Base-by-base conservation (phyloP, 2,329 filamentous ascomycete species). In the Ambrosiella beaveri region DNA sequence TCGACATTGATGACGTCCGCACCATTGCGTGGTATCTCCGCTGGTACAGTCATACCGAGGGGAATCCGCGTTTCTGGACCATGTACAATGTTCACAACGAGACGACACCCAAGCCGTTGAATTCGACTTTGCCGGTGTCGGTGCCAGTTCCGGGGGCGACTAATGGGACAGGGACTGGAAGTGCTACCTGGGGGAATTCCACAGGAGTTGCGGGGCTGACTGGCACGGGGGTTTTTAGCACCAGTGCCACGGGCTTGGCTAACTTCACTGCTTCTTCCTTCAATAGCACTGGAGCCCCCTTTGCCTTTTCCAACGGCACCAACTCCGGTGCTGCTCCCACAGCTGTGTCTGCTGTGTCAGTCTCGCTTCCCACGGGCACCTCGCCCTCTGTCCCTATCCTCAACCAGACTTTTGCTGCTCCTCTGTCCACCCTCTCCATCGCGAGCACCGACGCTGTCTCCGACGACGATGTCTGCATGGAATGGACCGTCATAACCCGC, bases 11-110 rank as follows among this genome's bases (percentile, higher is more conserved):
- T n/a, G 59, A 61, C 40, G 37, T 61, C 38, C 56, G 54, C 45
- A 61, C 59, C 13, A 61, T 61, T 37, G 44, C 59, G 3, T 61
- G 59, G 59, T 61, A 61, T 52, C 56, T 60, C 52, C 59, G 59
- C 40, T 60, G 56, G 56, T 60, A 60, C 56, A 55, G 56, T 8
- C 59, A 60, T 13, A 50, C 50, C 13, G 50, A 56, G 15, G 51
- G 56, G 19, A 60, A 57, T 11, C 59, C 59, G 11, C 56, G 52
- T n/a, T 60, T 60, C 51, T 60, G 59, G 59, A 60, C 59, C 15
- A 60, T 60, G 59, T 60, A 60, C 56, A 58, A 49, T 17, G 36
- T 27, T 3, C 39, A 57, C 8, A 60, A 60, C 27, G 58, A 56
- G 37, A 59, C 58, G 7, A 58, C 55, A 4, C 52, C 56, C 8